Conservation (phyloP, 495 filamentous ascomycete genomes). For the Neurospora tetraspora region DNA sequence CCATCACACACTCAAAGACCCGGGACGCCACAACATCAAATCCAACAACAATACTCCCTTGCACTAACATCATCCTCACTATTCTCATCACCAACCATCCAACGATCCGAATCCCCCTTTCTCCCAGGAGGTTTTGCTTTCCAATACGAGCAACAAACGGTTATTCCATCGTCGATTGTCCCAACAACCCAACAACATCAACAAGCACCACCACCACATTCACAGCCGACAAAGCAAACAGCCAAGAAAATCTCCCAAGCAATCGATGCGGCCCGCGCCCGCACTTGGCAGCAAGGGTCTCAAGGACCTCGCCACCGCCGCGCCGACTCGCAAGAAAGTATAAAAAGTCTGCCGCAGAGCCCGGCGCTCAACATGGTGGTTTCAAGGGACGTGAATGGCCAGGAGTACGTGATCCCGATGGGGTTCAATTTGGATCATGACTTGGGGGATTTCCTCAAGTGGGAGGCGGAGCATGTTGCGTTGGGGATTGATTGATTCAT, state of each 20-base stretch:
- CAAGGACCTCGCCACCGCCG: conserved; percentile 6
- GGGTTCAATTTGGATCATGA: conserved; percentile 46
- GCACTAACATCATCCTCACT: neutral
- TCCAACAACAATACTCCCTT: neutral
- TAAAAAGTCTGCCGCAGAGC: conserved; percentile 36
- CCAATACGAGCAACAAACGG: neutral
- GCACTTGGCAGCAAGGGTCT: neutral
- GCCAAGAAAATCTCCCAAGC: neutral
- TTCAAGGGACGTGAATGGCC: conserved; percentile 25
- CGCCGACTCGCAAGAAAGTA: conserved; percentile 10
- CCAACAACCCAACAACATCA: neutral
- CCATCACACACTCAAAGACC: neutral
- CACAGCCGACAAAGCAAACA: neutral
- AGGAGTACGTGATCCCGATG: conserved; percentile 40
- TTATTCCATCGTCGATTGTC: neutral
- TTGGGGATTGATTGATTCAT: neutral
- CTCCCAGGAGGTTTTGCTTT: neutral
- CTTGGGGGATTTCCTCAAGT: conserved; percentile 40
- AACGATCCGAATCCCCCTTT: neutral
- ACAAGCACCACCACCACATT: neutral
- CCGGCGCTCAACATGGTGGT: conserved; percentile 41
- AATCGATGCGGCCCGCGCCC: neutral
- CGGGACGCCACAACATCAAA: neutral
- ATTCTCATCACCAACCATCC: neutral
- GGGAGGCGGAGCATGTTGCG: conserved; percentile 34